These are phyloP conservation scores for Piper betle DNA, from an alignment of 164 flowering plant genomes.

Conservation along the genomic window DNA sequence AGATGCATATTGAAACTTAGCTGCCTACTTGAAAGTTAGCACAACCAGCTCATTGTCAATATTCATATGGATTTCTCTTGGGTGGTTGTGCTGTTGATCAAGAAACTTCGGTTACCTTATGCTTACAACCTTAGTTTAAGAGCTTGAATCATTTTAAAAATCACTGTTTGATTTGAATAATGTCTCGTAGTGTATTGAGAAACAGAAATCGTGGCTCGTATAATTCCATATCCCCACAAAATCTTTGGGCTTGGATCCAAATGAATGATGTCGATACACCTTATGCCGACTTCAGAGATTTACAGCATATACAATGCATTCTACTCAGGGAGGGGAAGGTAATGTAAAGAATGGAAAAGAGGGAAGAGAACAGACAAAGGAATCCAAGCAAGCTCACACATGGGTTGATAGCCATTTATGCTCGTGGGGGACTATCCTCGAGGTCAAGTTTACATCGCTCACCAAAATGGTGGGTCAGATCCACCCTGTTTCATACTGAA, in stretches of 20 bases:
- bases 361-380: background rate
- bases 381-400: background rate
- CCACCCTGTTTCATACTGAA: background rate
- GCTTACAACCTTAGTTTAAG: background rate
- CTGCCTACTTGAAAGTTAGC: too few species aligned
- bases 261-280: background rate
- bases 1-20: too few species aligned
- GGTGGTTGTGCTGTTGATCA: too few species aligned
- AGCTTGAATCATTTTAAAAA: too few species aligned
- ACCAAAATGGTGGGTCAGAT: background rate
- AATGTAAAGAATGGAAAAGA: background rate
- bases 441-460: slow-evolving; percentile 1
- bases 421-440: background rate
- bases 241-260: background rate
- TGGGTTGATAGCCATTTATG: background rate
- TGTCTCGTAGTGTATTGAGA: background rate
- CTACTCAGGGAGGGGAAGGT: background rate
- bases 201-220: background rate
- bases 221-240: background rate
- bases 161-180: background rate
- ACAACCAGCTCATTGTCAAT: too few species aligned
- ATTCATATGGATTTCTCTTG: too few species aligned
- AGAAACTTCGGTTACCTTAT: too few species aligned
- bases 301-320: too few species aligned
- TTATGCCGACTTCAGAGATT: background rate